A percentile compares a stretch with the other conserved stretches of the same genome.
Evolutionary conservation across 352 stramenopile species (phyloP).

Genomic region (Aphanomyces stellatus): DNA sequence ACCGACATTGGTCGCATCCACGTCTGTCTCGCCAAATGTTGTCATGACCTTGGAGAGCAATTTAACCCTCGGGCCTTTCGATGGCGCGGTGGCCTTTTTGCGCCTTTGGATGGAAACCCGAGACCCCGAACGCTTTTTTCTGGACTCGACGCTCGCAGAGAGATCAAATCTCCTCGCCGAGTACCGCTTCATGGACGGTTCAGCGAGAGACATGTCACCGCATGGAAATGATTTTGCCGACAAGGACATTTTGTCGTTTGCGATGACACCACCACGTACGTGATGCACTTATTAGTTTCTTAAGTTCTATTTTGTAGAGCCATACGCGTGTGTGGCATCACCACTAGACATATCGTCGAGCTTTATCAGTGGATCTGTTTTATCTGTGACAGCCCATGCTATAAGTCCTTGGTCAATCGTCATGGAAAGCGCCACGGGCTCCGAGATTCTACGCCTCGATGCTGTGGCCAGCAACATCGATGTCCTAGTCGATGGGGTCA

Average conservation of each 20-base stretch:
- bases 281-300: not conserved
- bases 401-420: not conserved
- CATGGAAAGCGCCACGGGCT: not conserved
- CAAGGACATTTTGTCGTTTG: not conserved
- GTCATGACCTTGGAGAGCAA: not conserved
- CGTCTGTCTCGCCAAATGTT: not conserved
- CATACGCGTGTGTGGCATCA: not conserved
- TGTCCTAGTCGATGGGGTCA: not conserved
- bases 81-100: not conserved
- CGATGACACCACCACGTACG: not conserved
- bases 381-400: not conserved
- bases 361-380: not conserved
- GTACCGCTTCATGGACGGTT: constrained; percentile 8
- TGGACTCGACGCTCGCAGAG: not conserved
- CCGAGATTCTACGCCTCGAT: not conserved
- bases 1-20: not conserved
- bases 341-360: not conserved
- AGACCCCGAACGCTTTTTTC: not conserved
- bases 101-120: not conserved
- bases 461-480: not conserved
- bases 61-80: not conserved
- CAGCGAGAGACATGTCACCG: not conserved
- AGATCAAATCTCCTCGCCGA: not conserved
- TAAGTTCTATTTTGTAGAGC: not conserved
- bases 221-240: constrained; percentile 4